These are phyloP conservation scores for Pseudogymnoascus sp. DNA, from an alignment of 2,329 filamentous ascomycete species.

Conservation along the genomic window DNA sequence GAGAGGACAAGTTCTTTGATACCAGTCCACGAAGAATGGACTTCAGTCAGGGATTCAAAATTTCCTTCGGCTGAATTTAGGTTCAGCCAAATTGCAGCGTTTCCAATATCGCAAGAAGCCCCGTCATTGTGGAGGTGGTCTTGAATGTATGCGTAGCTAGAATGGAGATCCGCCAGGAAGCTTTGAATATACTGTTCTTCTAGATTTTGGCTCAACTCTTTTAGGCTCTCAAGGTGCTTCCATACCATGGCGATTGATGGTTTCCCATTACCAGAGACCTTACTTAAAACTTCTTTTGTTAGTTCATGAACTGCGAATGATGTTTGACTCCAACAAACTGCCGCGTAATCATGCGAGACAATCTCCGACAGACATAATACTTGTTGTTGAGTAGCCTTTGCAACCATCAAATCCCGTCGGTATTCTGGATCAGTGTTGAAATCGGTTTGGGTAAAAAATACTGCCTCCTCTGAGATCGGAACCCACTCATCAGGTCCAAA, in stretches of 20 bases:
- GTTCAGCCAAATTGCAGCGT: background rate
- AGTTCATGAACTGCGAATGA: background rate
- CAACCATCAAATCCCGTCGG: background rate
- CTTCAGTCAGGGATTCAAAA: background rate
- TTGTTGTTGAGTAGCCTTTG: background rate
- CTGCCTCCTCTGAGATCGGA: background rate
- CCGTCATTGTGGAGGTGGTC: conserved; percentile 14
- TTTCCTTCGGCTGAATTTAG: background rate
- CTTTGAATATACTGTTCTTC: conserved; percentile 14
- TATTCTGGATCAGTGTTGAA: background rate
- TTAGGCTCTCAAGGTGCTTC: background rate
- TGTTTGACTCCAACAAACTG: background rate
- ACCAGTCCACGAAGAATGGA: background rate
- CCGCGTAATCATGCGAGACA: background rate
- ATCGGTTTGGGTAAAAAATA: background rate
- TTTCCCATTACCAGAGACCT: background rate
- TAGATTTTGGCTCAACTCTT: background rate
- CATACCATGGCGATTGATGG: background rate
- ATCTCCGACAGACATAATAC: background rate
- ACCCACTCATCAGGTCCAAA: conserved; percentile 18
- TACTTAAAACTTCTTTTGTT: background rate
- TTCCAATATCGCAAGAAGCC: conserved; percentile 12
- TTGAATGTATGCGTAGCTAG: conserved; percentile 24
- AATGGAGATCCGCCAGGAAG: conserved; percentile 20
- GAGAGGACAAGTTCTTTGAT: conserved; percentile 22